Base-by-base conservation (phyloP, 228 moss, liverwort and hornwort species). In the Sphagnum magellanicum region DNA sequence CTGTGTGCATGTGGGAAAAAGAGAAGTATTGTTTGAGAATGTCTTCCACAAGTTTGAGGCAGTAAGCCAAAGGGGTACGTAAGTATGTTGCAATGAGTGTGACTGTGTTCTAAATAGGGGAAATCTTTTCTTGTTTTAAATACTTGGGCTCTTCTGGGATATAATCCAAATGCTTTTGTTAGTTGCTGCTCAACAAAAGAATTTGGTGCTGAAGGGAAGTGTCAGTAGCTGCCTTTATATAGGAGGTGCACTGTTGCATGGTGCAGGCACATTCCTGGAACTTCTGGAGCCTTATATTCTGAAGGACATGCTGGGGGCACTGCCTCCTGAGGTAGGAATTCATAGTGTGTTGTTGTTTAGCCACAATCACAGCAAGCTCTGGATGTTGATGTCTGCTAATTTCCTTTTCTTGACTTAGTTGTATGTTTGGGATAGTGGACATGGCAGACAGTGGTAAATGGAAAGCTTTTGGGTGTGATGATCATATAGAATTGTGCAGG, bases 21-120 rank as follows among this genome's bases (percentile, higher is more conserved):
- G 87, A 57, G 98, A 92, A 68, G 98, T 98, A 74, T 78, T 98
- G 55, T 98, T 98, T 84, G 94, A 89, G 77, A 92, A 89, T 70
- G 92, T 98, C 65, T 94, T 98, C 86, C 89, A 86, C 90, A 94
- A 94, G 77, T 98, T 98, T 82, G 98, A 90, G 72, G 87, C 81
- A 53, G 98, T 98, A 71, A 90, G 81, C 59, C 98, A 98, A 80
- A 85, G 90, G 73, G 98, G 98, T 97, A 62, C 64, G 77, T 74
- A 16, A 49, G 59, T 58, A n/a, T 32, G 3, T 32, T 32, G 32
- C 12, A 46, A 48, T 48, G 66, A 6, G 9, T 66, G 17, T 9
- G 17, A 5, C 13, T 49, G 4, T 17, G 46, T 66, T 32, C 32
- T 32, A 2, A 32, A 32, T 32, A 32, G 32, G 32, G 32, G 32